These are phyloP conservation scores for Mycena belliarum DNA, from an alignment of 768 basidiomycete genomes.

Conservation along the genomic window DNA sequence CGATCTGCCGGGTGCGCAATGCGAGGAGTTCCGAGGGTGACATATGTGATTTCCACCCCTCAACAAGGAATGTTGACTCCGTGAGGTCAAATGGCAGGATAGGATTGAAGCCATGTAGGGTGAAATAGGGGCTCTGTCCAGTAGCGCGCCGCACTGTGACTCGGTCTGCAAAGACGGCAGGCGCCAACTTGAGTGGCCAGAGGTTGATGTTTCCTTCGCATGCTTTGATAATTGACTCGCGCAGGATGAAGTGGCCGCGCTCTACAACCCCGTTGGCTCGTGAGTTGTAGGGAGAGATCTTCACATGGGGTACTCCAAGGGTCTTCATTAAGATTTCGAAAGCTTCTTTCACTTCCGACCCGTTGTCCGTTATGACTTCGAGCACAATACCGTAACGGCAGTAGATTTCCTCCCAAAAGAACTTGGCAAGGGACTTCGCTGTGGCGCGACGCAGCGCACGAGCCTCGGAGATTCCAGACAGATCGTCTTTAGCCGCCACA, in stretches of 20 bases:
- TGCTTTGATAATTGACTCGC: background rate
- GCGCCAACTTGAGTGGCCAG: constrained; percentile 1
- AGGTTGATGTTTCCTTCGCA: constrained; percentile 1
- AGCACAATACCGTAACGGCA: constrained; percentile 30
- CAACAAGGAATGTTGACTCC: no score
- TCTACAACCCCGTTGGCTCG: background rate
- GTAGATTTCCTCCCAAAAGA: constrained; percentile 34
- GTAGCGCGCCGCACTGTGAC: constrained; percentile 19
- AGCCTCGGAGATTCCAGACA: constrained; percentile 28
- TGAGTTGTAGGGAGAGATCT: constrained; percentile 4
- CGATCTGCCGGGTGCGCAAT: constrained; percentile 25
- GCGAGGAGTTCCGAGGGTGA: constrained; percentile 22
- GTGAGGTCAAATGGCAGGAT: no score
- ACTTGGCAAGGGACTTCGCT: constrained; percentile 22
- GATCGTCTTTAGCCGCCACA: constrained; percentile 28
- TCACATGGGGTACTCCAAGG: background rate
- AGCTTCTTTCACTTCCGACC: constrained; percentile 22
- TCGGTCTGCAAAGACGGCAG: constrained; percentile 12
- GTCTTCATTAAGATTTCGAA: background rate
- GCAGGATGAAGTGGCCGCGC: constrained; percentile 1
- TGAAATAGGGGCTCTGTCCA: constrained; percentile 22
- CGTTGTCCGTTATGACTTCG: constrained; percentile 31
- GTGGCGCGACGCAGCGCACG: constrained; percentile 11
- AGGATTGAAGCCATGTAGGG: constrained; percentile 29
- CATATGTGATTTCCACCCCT: background rate